Evolutionary conservation across 108 stramenopile species (phyloP).

Genomic region (Stephanodiscus triporus): DNA sequence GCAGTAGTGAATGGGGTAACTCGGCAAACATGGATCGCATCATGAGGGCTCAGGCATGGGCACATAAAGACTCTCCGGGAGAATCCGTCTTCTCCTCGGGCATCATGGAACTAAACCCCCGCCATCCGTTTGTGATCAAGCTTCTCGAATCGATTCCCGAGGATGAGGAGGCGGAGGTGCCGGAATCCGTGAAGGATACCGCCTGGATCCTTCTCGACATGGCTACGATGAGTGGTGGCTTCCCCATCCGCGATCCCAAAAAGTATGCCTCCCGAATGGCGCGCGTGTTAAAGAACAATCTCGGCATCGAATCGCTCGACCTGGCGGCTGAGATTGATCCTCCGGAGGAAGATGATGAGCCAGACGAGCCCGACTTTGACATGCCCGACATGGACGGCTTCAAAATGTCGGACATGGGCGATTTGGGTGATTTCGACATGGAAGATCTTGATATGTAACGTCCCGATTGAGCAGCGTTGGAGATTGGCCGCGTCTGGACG

Average conservation of each 20-base stretch:
- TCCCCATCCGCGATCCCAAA: conserved; percentile 84
- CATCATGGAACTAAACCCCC: conserved; percentile 98
- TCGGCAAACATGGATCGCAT: conserved; percentile 99
- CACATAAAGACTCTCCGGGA: conserved; percentile 59
- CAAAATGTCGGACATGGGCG: conserved; percentile 4
- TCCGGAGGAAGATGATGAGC: conserved; percentile 89
- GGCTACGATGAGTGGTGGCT: conserved; percentile 95
- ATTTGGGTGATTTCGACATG: conserved; percentile 52
- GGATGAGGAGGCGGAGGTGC: conserved; percentile 70
- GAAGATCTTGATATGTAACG: conserved; percentile 59
- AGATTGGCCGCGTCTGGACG: too few species aligned
- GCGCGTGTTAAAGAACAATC: conserved; percentile 70
- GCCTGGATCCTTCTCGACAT: conserved; percentile 97
- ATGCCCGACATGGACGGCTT: conserved; percentile 38
- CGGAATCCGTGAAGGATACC: conserved; percentile 82
- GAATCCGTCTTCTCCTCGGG: conserved; percentile 69
- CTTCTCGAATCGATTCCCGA: conserved; percentile 82
- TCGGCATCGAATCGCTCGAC: conserved; percentile 84
- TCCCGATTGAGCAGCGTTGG: too few species aligned
- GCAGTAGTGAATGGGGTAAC: conserved; percentile 91
- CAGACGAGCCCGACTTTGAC: conserved; percentile 75
- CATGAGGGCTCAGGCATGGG: conserved; percentile 96
- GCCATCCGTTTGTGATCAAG: conserved; percentile 96
- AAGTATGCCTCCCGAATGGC: conserved; percentile 90
- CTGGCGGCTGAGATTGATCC: conserved; percentile 93